Percentiles rank a stretch among this genome's conserved stretches.
These are phyloP conservation scores for Warburgia ugandensis DNA, from an alignment of 164 flowering plant genomes.

Conservation along the genomic window DNA sequence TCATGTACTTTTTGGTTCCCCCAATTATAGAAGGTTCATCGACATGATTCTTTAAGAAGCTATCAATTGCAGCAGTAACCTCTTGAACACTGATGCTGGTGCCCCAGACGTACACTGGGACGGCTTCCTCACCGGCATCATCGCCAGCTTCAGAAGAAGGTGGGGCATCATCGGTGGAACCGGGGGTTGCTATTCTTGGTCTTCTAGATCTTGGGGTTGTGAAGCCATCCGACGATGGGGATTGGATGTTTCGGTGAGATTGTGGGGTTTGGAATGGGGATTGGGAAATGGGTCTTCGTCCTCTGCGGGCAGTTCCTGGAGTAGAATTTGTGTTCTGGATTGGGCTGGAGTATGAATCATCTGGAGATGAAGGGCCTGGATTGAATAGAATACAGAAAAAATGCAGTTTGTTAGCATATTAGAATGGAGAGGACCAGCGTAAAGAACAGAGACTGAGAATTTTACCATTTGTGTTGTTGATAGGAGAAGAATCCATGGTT, in stretches of 20 bases:
- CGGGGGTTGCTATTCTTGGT: too few relatives aligned
- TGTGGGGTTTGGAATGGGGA: constrained; percentile 15
- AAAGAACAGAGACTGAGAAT: background rate
- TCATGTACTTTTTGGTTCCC: constrained; percentile 87
- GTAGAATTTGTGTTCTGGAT: constrained; percentile 63
- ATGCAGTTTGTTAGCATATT: background rate
- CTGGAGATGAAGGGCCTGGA: constrained; percentile 73
- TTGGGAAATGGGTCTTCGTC: constrained; percentile 26
- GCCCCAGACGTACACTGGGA: constrained; percentile 92
- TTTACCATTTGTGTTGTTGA: constrained; percentile 7
- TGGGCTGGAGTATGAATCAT: constrained; percentile 54
- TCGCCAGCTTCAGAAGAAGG: constrained; percentile 54
- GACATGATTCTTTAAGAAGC: constrained; percentile 69
- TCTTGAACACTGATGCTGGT: constrained; percentile 94
- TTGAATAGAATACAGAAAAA: background rate
- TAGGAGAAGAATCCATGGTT: constrained; percentile 12
- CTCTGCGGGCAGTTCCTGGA: constrained; percentile 31
- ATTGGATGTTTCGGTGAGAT: too few relatives aligned
- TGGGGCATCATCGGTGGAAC: constrained; percentile 41
- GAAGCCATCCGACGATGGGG: too few relatives aligned
- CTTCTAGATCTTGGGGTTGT: too few relatives aligned
- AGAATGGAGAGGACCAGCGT: background rate
- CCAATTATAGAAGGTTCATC: constrained; percentile 35
- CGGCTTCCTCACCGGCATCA: constrained; percentile 34
- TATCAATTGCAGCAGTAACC: constrained; percentile 62